Evolutionary conservation across 805 yeast species (phyloP).

Genomic region (Kluyveromyces wickerhamii): DNA sequence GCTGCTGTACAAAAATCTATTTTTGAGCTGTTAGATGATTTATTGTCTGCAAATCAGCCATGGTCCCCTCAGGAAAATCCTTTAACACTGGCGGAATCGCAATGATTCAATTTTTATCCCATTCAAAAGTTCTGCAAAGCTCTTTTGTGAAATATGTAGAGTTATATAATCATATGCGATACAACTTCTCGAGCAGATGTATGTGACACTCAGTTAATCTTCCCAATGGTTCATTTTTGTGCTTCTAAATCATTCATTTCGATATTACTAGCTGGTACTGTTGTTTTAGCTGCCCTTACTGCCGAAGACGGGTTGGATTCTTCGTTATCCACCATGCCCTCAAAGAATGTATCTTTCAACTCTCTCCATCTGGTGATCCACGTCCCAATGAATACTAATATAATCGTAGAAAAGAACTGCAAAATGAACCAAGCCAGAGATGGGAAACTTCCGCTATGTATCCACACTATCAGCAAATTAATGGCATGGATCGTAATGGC

Average conservation of each 20-base stretch:
- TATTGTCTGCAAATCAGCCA: constrained; percentile 10
- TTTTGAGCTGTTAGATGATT: constrained; percentile 23
- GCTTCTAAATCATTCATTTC: constrained; percentile 23
- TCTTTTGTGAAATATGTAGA: too few relatives aligned
- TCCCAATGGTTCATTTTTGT: constrained; percentile 14
- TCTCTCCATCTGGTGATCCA: constrained; percentile 92
- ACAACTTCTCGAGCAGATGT: too few relatives aligned
- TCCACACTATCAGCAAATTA: constrained; percentile 61
- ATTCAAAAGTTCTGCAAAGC: too few relatives aligned
- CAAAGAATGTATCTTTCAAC: constrained; percentile 80
- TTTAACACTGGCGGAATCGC: too few relatives aligned
- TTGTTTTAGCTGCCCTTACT: background rate
- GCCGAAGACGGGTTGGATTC: constrained; percentile 4
- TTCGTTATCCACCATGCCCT: constrained; percentile 60
- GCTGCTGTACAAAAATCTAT: constrained; percentile 10
- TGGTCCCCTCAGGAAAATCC: too few relatives aligned
- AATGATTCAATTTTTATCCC: too few relatives aligned
- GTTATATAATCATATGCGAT: too few relatives aligned
- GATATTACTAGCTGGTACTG: constrained; percentile 4
- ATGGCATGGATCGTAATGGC: constrained; percentile 87
- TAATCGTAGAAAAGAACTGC: constrained; percentile 57
- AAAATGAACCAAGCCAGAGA: constrained; percentile 78
- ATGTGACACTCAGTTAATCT: too few relatives aligned
- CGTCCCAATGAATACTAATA: constrained; percentile 75
- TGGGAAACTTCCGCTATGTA: constrained; percentile 62